Evolutionary conservation across 2,329 filamentous ascomycete species (phyloP), one percentile per base, ranked within the genome.

Genomic region (Byssothecium circinans): DNA sequence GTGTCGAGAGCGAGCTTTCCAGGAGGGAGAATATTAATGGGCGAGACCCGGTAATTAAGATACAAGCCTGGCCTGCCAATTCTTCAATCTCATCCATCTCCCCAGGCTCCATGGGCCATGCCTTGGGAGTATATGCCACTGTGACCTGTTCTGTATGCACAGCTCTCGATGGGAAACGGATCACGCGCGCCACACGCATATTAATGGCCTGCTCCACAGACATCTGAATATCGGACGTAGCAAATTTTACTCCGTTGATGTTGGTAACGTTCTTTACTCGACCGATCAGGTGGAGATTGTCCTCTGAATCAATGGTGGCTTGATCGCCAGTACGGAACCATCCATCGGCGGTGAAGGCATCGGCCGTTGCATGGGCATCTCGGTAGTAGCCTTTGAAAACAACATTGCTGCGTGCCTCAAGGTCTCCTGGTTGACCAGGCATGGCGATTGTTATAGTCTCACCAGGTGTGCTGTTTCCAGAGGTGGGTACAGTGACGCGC

Each of bases 321-420:
- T 43, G 40, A 29, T 66, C 63, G 4, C 63, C 63, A 2, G 63
- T 66, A 6, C 49, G 33, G 30, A 66, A 66, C 57, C 57, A 66
- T 8, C 55, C 56, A 38, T 59, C 56, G 4, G 36, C 8, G 0
- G 58, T 56, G 35, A 64, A 60, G 7, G 53, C 56, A 1, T 35
- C 49, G 54, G 45, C 1, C 50, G 64, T 65, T 4, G 60, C 61
- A 32, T 54, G 18, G 43, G 55, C 36, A 40, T 75, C 70, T 40
- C 62, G 58, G 42, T 57, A 60, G 46, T 75, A 74, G 5, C 54
- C 47, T 1, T 54, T 46, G 65, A 82, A 81, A 10, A 72, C 69
- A 2, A 75, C 65, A 0, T 61, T 34, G 0, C 62, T 60, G 2
- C 46, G 30, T 5, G 65, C 43, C 29, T 65, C 52, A 8, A 67